Base-by-base conservation (phyloP, 768 basidiomycete genomes). In the Rhizopogon vulgaris region DNA sequence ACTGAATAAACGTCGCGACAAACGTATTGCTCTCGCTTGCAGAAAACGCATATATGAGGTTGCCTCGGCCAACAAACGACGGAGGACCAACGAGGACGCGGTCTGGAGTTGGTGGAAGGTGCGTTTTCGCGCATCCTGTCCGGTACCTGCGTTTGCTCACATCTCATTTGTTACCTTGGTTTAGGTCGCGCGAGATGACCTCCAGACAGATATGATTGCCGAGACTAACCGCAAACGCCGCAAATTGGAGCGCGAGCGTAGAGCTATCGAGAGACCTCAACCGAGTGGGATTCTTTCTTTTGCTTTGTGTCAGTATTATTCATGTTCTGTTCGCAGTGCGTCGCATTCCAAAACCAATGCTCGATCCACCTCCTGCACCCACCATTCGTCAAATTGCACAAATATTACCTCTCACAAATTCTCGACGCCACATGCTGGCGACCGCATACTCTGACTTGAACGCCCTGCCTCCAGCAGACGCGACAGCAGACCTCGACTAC, bases 101-200 rank as follows among this genome's bases (percentile, higher is more conserved):
- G 82, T 87, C 28, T 95, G 94, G 93, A 84, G 84, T 55, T 88
- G 85, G 79, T 97, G 95, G 95, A 85, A 85, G 73, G 91, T 90
- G 59, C 60, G 75, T 67, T 47, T 52, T 38, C 40, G 52, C 58
- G 41, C 51, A 34, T 24, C 50, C 43, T 41, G 47, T 14, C 12
- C 46, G 24, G 11, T n/a, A 25, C 14, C 9, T 38, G 10, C 6
- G 7, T n/a, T n/a, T 36, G 27, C n/a, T 51, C 22, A 41, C 28
- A 18, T 38, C 9, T 9, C 22, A 2, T 49, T 17, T 49, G 18
- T 24, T 34, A 15, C 12, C 8, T 45, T 18, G 30, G 41, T 43
- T 25, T 63, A 94, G 91, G 69, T 84, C 53, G 75, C 87, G 24
- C 77, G 87, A 48, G 88, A 92, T 58, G 83, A 85, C 43, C 69